Conservation (phyloP, 192 early-diverging fungal genomes). For the Coemansia sp. region DNA sequence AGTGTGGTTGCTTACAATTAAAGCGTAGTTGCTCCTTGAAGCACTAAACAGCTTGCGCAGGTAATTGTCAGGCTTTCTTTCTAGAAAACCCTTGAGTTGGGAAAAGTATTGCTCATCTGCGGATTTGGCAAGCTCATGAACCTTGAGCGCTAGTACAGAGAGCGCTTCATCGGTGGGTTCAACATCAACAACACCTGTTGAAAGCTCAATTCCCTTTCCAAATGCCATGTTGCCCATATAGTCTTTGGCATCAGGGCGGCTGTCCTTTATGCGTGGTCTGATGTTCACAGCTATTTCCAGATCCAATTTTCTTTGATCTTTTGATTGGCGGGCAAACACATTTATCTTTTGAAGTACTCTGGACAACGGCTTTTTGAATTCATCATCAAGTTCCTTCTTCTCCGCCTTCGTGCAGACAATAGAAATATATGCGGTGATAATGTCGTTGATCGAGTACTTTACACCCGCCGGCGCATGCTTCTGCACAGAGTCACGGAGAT, state of each 20-base stretch:
- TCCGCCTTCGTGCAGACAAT: constrained; percentile 4
- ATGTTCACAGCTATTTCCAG: background rate
- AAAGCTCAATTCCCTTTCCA: background rate
- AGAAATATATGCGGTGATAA: constrained; percentile 15
- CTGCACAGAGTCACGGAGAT: background rate
- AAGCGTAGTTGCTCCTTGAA: background rate
- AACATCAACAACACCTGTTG: background rate
- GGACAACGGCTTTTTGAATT: background rate
- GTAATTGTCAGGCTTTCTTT: background rate
- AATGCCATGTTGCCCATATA: background rate
- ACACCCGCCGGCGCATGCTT: background rate
- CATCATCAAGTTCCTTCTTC: background rate
- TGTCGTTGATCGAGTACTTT: constrained; percentile 15
- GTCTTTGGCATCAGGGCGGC: background rate
- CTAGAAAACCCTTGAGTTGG: background rate
- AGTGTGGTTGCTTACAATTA: constrained; percentile 23
- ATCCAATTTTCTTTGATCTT: background rate
- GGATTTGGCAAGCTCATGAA: background rate
- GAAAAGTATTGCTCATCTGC: background rate
- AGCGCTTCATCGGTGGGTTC: background rate
- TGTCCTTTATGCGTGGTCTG: background rate
- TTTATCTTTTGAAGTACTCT: background rate
- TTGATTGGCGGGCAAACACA: background rate
- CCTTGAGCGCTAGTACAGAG: background rate
- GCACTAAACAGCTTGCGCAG: background rate